These are phyloP conservation scores for Leccinum pachyderme DNA, from an alignment of 1,284 basidiomycete species.

Conservation along the genomic window DNA sequence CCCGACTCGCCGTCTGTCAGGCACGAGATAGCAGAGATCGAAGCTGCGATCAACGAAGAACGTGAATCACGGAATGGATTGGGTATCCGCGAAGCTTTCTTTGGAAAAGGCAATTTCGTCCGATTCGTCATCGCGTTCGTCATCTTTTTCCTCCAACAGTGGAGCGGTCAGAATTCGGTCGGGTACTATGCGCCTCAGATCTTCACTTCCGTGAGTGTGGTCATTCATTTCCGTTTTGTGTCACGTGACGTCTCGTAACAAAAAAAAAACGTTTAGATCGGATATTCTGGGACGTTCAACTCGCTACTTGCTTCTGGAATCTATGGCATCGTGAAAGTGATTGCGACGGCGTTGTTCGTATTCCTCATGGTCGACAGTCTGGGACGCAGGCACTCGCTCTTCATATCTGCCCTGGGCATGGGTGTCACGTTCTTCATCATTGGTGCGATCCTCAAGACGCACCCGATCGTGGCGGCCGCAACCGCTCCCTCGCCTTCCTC, in stretches of 20 bases:
- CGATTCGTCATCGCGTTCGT: conserved; percentile 56
- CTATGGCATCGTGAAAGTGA: conserved; percentile 76
- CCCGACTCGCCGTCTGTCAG: conserved; percentile 49
- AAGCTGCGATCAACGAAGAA: conserved; percentile 66
- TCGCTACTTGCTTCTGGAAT: conserved; percentile 79
- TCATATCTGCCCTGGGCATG: conserved; percentile 67
- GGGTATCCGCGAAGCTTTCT: conserved; percentile 65
- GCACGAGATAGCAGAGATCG: conserved; percentile 58
- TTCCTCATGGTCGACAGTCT: conserved; percentile 54
- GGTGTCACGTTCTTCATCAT: conserved; percentile 62
- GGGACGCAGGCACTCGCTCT: conserved; percentile 56
- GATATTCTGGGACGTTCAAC: conserved; percentile 56
- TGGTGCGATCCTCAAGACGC: conserved; percentile 73
- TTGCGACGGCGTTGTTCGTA: conserved; percentile 67
- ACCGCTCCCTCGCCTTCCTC: conserved; percentile 46
- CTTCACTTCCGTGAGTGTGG: conserved; percentile 54
- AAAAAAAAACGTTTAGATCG: conserved; percentile 43
- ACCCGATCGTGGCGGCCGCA: conserved; percentile 46
- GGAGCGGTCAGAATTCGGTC: conserved; percentile 58
- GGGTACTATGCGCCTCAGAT: conserved; percentile 79
- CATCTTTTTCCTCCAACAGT: conserved; percentile 58
- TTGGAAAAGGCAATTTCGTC: conserved; percentile 71
- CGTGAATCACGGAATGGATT: conserved; percentile 52
- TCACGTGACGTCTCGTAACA: not conserved
- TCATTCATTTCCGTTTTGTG: not conserved